Percentiles rank a stretch among this genome's conserved stretches.
Conservation (phyloP, 2,329 filamentous ascomycete species). For the Xylariomycetidae sp. region DNA sequence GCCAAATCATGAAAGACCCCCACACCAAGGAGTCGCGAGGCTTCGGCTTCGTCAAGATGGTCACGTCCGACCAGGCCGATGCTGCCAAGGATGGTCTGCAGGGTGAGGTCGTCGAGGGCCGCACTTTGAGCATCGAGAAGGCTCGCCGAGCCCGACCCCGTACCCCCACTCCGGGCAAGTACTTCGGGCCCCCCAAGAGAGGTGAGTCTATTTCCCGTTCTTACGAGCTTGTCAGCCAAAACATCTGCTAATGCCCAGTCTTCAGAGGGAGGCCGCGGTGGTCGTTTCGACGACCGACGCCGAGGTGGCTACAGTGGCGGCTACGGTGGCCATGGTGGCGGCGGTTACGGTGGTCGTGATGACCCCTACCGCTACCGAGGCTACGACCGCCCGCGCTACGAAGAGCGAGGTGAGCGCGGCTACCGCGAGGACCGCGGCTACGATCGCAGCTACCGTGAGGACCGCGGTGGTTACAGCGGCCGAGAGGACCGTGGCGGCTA, state of each 20-base stretch:
- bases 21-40: slow-evolving; percentile 98
- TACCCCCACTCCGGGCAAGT: slow-evolving; percentile 96
- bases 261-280: slow-evolving; percentile 34
- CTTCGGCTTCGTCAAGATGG: slow-evolving; percentile 99
- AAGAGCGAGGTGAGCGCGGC: slow-evolving; percentile 37
- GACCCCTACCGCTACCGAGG: slow-evolving; percentile 53
- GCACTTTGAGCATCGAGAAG: slow-evolving; percentile 97
- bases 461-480: slow-evolving; percentile 22
- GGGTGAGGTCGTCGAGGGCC: slow-evolving; percentile 89
- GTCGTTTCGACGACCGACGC: slow-evolving; percentile 34
- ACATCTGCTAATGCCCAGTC: slow-evolving; percentile 15
- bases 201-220: slow-evolving; percentile 51
- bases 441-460: slow-evolving; percentile 31
- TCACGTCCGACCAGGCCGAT: slow-evolving; percentile 88
- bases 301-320: slow-evolving; percentile 29
- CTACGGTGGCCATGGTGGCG: slow-evolving; percentile 49
- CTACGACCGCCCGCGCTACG: slow-evolving; percentile 30
- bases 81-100: slow-evolving; percentile 94
- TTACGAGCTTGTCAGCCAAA: too few species aligned
- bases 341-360: slow-evolving; percentile 40
- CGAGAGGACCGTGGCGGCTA: slow-evolving; percentile 36
- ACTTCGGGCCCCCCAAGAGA: slow-evolving; percentile 97
- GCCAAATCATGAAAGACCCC: slow-evolving; percentile 98
- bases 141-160: slow-evolving; percentile 90
- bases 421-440: slow-evolving; percentile 38